Evolutionary conservation across 768 basidiomycete species (phyloP).

Genomic region (Nevesoporus exiguus): DNA sequence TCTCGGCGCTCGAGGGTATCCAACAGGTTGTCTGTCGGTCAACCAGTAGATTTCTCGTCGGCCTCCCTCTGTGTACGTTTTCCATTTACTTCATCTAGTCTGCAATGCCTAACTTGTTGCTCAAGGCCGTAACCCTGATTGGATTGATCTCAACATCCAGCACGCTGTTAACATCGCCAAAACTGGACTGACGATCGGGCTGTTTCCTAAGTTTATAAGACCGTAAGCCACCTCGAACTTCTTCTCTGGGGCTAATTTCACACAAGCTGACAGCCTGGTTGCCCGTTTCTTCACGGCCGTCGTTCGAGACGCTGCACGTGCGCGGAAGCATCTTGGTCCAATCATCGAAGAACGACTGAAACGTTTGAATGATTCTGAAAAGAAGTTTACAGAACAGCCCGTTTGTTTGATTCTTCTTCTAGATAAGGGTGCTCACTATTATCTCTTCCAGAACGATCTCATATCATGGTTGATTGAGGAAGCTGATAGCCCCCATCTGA

Average conservation of each 20-base stretch:
- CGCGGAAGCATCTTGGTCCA: background rate
- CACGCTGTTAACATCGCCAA: background rate
- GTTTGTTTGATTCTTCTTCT: background rate
- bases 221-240: background rate
- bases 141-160: conserved; percentile 1
- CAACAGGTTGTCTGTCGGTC: conserved; percentile 38
- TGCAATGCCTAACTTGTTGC: background rate
- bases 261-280: background rate
- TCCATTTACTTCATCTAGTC: background rate
- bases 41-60: conserved; percentile 37
- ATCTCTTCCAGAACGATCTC: background rate
- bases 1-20: conserved; percentile 25
- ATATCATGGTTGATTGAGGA: background rate
- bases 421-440: background rate
- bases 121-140: background rate
- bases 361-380: background rate
- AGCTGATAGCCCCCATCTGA: background rate
- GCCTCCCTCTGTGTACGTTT: conserved; percentile 44
- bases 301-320: background rate
- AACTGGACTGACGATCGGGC: background rate
- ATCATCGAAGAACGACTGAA: background rate
- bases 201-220: background rate
- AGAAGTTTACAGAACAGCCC: background rate
- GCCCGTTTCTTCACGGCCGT: background rate
- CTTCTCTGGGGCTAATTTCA: background rate